Percentiles rank a stretch among this genome's conserved stretches.
These are phyloP conservation scores for Tolypocladium ophioglossoides DNA, from an alignment of 2,329 filamentous ascomycete species.

Conservation along the genomic window DNA sequence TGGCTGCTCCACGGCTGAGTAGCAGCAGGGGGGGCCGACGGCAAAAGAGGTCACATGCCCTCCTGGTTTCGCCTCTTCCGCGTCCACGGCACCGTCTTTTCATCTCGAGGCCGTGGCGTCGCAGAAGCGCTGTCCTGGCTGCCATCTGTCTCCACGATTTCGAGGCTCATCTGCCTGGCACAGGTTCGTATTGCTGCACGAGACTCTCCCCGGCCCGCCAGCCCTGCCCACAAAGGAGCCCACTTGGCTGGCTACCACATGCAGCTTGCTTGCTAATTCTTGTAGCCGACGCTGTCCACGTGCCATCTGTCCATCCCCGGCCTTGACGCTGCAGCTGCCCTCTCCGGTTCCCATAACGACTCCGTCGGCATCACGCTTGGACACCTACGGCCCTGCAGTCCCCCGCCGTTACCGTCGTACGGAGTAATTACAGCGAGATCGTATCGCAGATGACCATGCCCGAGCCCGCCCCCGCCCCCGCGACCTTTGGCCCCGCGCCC, in stretches of 20 bases:
- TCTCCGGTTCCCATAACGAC: not conserved
- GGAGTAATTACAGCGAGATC: too few relatives aligned
- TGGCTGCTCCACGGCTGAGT: not conserved
- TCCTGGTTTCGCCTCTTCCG: not conserved
- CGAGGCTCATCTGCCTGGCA: not conserved
- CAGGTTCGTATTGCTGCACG: not conserved
- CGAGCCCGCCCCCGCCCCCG: conserved; percentile 16
- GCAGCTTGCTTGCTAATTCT: not conserved
- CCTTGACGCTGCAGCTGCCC: not conserved
- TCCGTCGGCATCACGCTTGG: not conserved
- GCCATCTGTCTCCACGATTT: not conserved
- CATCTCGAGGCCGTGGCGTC: not conserved
- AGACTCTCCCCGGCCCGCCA: not conserved
- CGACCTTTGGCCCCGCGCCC: conserved; percentile 14
- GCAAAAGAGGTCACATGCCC: not conserved
- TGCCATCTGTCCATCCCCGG: not conserved
- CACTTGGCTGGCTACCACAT: not conserved
- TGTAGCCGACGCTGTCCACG: not conserved
- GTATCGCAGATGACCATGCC: too few relatives aligned
- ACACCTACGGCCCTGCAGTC: not conserved
- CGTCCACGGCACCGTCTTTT: not conserved
- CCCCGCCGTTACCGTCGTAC: not conserved
- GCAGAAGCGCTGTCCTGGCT: not conserved
- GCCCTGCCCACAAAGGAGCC: not conserved
- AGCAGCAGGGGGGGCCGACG: not conserved